A percentile compares a stretch with the other conserved stretches of the same genome.
These are phyloP conservation scores for Daldinia sp. DNA, from an alignment of 2,329 filamentous ascomycete species.

Conservation along the genomic window DNA sequence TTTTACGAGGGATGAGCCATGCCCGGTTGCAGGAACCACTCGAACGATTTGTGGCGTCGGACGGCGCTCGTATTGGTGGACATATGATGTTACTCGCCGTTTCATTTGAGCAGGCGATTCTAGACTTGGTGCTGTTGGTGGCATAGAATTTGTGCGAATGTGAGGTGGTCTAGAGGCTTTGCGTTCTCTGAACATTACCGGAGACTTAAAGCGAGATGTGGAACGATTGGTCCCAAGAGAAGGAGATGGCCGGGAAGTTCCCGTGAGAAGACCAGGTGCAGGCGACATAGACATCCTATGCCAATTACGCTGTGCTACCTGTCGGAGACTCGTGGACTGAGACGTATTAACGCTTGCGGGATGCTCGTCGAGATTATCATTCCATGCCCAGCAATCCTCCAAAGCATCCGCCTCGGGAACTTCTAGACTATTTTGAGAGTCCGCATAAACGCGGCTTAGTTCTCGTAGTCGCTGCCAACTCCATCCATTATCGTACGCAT, in stretches of 20 bases:
- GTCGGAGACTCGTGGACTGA: slow-evolving; percentile 57
- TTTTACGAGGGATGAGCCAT: slow-evolving; percentile 50
- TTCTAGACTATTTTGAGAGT: slow-evolving; percentile 59
- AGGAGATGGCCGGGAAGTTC: slow-evolving; percentile 51
- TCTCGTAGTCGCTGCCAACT: slow-evolving; percentile 77
- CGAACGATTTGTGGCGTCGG: slow-evolving; percentile 54
- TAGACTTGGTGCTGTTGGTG: slow-evolving; percentile 55
- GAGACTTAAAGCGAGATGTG: slow-evolving; percentile 57
- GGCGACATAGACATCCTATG: slow-evolving; percentile 58
- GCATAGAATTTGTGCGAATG: slow-evolving; percentile 66
- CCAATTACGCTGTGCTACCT: slow-evolving; percentile 55
- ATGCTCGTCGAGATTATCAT: slow-evolving; percentile 71
- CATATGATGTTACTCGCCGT: slow-evolving; percentile 62
- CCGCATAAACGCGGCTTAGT: slow-evolving; percentile 68
- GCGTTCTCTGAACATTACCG: slow-evolving; percentile 54
- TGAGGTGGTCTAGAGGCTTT: slow-evolving; percentile 61
- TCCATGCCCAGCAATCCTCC: slow-evolving; percentile 76
- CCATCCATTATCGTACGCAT: slow-evolving; percentile 69
- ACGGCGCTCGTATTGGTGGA: slow-evolving; percentile 53
- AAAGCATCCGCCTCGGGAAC: slow-evolving; percentile 71
- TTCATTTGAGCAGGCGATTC: slow-evolving; percentile 57
- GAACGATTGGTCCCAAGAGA: slow-evolving; percentile 54
- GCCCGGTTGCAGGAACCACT: slow-evolving; percentile 45
- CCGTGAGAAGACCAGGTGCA: slow-evolving; percentile 49
- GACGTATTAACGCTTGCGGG: slow-evolving; percentile 59